Conservation (phyloP, 2,329 filamentous ascomycete genomes). For the Cladosporium cucumerinum region DNA sequence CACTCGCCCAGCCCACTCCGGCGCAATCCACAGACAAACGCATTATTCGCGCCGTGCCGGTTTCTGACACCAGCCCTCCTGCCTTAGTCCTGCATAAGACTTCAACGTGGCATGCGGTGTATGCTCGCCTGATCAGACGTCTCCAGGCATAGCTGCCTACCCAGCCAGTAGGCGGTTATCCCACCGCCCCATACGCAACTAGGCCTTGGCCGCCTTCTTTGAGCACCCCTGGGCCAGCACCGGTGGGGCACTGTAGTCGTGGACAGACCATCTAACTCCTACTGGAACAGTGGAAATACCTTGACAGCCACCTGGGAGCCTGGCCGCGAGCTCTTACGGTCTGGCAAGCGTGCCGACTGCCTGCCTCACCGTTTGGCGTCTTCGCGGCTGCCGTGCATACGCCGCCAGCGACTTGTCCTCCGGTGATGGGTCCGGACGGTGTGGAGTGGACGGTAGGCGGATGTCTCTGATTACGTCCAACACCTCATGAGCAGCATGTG, state of each 20-base stretch:
- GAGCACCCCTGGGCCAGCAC: not conserved
- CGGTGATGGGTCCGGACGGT: conserved; percentile 11
- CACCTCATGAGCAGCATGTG: conserved; percentile 11
- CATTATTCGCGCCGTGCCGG: conserved; percentile 21
- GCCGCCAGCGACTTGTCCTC: conserved; percentile 23
- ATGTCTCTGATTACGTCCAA: conserved; percentile 16
- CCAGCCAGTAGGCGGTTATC: conserved; percentile 25
- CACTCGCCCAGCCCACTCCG: conserved; percentile 8
- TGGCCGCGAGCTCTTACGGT: not conserved
- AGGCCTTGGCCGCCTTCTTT: conserved; percentile 10
- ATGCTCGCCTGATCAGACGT: conserved; percentile 23
- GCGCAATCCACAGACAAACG: not conserved
- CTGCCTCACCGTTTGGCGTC: conserved; percentile 23
- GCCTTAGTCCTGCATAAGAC: conserved; percentile 24
- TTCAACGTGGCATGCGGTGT: conserved; percentile 32
- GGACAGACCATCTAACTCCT: conserved; percentile 5
- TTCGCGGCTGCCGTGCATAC: conserved; percentile 18
- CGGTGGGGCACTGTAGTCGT: conserved; percentile 11
- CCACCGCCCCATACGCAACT: conserved; percentile 20
- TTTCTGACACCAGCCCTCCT: conserved; percentile 21
- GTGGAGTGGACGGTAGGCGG: conserved; percentile 12
- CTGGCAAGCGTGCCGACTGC: conserved; percentile 14
- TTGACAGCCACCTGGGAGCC: conserved; percentile 18
- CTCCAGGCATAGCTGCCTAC: conserved; percentile 14
- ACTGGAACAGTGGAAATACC: not conserved